phyloP scores from a whole-genome alignment of 768 basidiomycete genomes.

The Boletus subcaerulescens region DNA sequence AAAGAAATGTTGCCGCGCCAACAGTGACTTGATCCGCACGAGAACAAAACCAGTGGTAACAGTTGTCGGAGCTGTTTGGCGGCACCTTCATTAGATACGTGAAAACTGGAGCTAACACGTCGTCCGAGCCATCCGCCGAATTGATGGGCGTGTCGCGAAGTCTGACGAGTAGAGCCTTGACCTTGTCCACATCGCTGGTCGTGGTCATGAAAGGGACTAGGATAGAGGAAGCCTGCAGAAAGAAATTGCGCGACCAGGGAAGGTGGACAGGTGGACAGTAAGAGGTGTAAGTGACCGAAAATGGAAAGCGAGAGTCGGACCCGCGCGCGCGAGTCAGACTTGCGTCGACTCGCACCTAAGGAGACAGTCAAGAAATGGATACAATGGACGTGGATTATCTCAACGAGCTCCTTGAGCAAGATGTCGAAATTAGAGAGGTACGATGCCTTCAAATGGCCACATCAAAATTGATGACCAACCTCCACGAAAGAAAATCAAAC shows the following conservation, averaged over 20 bases:
- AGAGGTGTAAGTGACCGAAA: conserved; percentile 7
- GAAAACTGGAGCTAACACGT: conserved; percentile 48
- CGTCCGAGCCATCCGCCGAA: conserved; percentile 46
- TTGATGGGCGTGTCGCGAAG: conserved; percentile 60
- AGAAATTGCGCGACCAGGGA: not conserved
- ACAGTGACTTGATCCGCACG: conserved; percentile 52
- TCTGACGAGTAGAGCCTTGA: conserved; percentile 48
- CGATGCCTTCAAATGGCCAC: conserved; percentile 7
- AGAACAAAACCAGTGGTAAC: conserved; percentile 80
- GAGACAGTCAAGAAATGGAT: conserved; percentile 45
- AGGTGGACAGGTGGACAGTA: not conserved
- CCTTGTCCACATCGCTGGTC: conserved; percentile 30
- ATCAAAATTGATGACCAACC: not conserved
- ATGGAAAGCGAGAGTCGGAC: conserved; percentile 4
- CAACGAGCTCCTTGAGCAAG: conserved; percentile 58
- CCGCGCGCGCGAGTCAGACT: conserved; percentile 5
- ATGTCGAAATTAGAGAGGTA: conserved; percentile 67
- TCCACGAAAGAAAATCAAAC: conserved; percentile 67
- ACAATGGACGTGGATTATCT: conserved; percentile 51
- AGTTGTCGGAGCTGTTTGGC: conserved; percentile 35
- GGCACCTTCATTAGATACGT: conserved; percentile 50
- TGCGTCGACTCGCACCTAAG: too few species aligned
- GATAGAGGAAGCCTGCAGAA: not conserved
- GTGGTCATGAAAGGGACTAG: conserved; percentile 23
- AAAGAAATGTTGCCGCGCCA: conserved; percentile 74